Evolutionary conservation across 169 alveolate genomes (phyloP), one percentile per base, ranked within the genome.

Genomic region (Eimeria praecox): DNA sequence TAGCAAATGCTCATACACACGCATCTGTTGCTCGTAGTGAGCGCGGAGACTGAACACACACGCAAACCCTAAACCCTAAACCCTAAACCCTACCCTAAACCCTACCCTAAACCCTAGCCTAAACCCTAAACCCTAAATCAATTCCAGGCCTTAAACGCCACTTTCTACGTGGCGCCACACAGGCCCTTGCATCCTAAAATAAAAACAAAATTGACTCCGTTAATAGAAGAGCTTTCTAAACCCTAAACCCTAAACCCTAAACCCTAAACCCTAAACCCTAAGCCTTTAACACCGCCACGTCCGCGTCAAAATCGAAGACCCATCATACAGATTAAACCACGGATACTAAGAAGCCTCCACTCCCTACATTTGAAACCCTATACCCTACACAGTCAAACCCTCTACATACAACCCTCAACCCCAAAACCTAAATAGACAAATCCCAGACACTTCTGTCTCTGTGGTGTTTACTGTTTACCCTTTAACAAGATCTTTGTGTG

Each of bases 21-120:
- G 49, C 80, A 33, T 49, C 80, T 97, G 98, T n/a, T 69, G 82
- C 64, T 97, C 98, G 92, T 96, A 90, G 73, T 90, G 96, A 22
- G 89, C 96, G 59, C 96, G 96, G 95, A 97, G 69, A 90, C 97
- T 96, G 80, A 22, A 75, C 71, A 71, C 52, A 86, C 12, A 90
- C 49, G 14, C 80, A 69, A 78, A 90, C 62, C 40, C 66, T 35
- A 82, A 35, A 44, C 78, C 71, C 49, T 56, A 56, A 54, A 27
- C 78, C 54, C 44, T 38, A 42, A 33, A 59, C 82, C 10, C 38
- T 12, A 10, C 2, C 80, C 27, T n/a, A 69, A 69, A 69, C 80
- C 80, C 49, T 30, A 35, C 49, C 16, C 6, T 3, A 44, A 69
- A 3, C 49, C 6, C 16, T 3, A 12, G 24, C 38, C n/a, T 78